Conservation (phyloP, 495 filamentous ascomycete genomes). For the Tuber indicum region DNA sequence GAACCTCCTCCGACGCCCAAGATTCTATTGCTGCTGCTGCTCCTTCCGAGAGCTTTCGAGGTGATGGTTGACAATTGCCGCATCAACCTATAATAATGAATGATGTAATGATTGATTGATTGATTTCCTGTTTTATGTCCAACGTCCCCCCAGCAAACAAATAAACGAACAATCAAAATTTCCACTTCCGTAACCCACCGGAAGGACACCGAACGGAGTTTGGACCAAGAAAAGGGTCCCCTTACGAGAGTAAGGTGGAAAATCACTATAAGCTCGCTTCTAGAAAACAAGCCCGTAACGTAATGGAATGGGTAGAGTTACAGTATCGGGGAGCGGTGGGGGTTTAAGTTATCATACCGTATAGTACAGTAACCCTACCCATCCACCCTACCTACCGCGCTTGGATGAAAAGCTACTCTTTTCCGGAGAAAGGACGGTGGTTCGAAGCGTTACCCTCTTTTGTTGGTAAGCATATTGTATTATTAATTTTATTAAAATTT, state of each 20-base stretch:
- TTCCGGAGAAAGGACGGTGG: background rate
- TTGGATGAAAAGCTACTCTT: background rate
- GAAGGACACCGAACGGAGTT: background rate
- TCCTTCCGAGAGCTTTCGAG: background rate
- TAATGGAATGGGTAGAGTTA: background rate
- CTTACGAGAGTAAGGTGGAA: background rate
- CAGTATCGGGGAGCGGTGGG: background rate
- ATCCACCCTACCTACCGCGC: background rate
- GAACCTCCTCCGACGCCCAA: background rate
- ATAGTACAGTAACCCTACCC: background rate
- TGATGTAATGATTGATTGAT: background rate
- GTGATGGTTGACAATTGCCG: background rate
- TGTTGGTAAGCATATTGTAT: background rate
- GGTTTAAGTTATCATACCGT: background rate
- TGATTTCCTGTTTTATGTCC: background rate
- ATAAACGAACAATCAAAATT: background rate
- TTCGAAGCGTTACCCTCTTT: background rate
- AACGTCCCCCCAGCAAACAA: background rate
- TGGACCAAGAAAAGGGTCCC: background rate
- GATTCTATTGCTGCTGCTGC: background rate
- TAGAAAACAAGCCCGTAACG: background rate
- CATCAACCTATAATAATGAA: background rate
- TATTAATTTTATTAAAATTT: background rate
- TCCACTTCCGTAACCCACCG: background rate
- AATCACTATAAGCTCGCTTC: background rate